These are phyloP conservation scores for Gossypium davidsonii DNA, from an alignment of 441 rosid genomes.

Conservation along the genomic window DNA sequence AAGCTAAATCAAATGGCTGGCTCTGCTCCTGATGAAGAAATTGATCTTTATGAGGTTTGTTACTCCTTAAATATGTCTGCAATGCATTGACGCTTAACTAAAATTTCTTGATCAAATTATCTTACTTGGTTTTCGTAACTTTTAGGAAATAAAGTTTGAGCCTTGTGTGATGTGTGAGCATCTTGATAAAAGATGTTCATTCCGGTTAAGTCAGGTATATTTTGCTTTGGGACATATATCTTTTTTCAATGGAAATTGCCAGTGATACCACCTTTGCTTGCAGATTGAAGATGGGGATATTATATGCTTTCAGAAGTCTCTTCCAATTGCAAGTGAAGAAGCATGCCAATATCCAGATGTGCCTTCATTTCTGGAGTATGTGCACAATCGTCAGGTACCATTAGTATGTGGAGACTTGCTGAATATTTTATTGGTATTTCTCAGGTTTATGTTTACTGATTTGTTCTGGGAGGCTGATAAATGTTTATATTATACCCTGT, in stretches of 20 bases:
- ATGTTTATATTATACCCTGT: neutral
- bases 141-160: constrained; percentile 91
- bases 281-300: constrained; percentile 99
- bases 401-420: neutral
- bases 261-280: constrained; percentile 11
- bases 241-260: constrained; percentile 14
- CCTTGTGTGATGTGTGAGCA: constrained; percentile 94
- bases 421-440: constrained; percentile 1
- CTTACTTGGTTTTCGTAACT: constrained; percentile 12
- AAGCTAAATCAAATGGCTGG: constrained; percentile 90
- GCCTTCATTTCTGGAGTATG: constrained; percentile 87
- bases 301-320: constrained; percentile 82
- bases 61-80: neutral
- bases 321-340: constrained; percentile 43
- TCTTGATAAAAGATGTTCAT: constrained; percentile 71
- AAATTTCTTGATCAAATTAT: constrained; percentile 11
- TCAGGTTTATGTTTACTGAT: neutral
- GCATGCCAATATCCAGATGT: constrained; percentile 67
- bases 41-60: constrained; percentile 86
- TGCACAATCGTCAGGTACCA: constrained; percentile 86
- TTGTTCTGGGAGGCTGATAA: neutral
- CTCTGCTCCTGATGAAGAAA: constrained; percentile 74
- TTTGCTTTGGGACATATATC: constrained; percentile 5
- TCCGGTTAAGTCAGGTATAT: constrained; percentile 73
- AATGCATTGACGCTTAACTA: constrained; percentile 3